phyloP scores from a whole-genome alignment of 2,329 filamentous ascomycete species.

The Alternaria sp. region DNA sequence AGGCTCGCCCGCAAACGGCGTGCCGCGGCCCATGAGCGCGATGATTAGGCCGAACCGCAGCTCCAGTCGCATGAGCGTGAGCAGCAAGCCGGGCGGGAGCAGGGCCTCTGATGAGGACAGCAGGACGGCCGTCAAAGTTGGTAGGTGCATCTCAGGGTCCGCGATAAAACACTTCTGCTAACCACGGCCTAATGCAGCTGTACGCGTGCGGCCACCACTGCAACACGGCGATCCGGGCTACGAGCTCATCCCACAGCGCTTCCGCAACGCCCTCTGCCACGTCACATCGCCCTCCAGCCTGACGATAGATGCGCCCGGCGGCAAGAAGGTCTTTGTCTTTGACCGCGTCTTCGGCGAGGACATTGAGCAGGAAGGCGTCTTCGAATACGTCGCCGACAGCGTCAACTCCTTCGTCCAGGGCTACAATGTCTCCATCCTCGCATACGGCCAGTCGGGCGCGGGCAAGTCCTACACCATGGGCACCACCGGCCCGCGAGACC shows the following conservation, averaged over 20 bases:
- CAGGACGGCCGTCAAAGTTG: conserved; percentile 93
- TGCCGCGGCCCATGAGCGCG: conserved; percentile 70
- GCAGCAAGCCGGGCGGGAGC: conserved; percentile 77
- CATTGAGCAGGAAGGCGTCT: conserved; percentile 84
- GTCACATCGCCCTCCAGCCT: conserved; percentile 85
- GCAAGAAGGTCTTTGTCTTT: conserved; percentile 94
- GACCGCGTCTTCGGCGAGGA: conserved; percentile 91
- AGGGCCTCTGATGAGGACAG: conserved; percentile 87
- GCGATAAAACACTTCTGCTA: conserved; percentile 20
- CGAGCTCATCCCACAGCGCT: conserved; percentile 94
- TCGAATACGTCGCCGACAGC: conserved; percentile 92
- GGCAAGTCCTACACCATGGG: conserved; percentile 99
- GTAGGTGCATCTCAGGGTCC: conserved; percentile 63
- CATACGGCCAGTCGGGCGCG: conserved; percentile 95
- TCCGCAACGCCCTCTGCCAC: conserved; percentile 91
- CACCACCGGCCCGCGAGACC: conserved; percentile 83
- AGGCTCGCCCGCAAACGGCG: conserved; percentile 59
- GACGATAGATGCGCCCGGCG: conserved; percentile 87
- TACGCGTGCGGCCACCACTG: conserved; percentile 89
- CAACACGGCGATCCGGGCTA: conserved; percentile 85
- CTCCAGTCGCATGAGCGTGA: conserved; percentile 84
- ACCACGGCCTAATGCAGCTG: conserved; percentile 63
- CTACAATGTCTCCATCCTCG: conserved; percentile 97
- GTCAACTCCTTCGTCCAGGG: conserved; percentile 90
- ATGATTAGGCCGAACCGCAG: conserved; percentile 80